These are phyloP conservation scores for Didymosphaeria variabile DNA, from an alignment of 2,329 filamentous ascomycete genomes.

Conservation along the genomic window DNA sequence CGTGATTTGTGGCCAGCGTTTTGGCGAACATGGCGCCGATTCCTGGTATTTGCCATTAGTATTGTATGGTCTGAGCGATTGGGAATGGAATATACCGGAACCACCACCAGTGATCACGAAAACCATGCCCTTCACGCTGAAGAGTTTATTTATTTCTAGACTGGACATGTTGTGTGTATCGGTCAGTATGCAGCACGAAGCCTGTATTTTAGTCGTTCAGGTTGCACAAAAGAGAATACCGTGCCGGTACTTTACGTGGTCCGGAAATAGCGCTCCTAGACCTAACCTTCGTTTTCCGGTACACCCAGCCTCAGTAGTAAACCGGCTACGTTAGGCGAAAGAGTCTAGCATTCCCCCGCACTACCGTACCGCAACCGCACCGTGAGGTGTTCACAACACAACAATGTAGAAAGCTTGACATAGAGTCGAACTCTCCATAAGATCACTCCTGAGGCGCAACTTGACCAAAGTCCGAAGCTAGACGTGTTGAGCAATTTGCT, in stretches of 20 bases:
- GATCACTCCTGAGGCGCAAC: no score
- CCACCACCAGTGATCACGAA: conserved; percentile 33
- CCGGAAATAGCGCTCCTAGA: not conserved
- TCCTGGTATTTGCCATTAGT: conserved; percentile 7
- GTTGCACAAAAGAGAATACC: not conserved
- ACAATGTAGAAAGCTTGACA: not conserved
- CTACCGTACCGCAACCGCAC: not conserved
- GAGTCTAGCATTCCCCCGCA: not conserved
- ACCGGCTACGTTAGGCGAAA: not conserved
- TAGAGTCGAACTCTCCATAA: no score
- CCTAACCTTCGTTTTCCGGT: not conserved
- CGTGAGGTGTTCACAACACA: not conserved
- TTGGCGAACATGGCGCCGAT: conserved; percentile 33
- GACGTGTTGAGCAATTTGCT: no score
- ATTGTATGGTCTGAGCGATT: not conserved
- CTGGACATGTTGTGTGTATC: conserved; percentile 20
- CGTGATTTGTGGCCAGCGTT: conserved; percentile 28
- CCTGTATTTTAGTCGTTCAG: not conserved
- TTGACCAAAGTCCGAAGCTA: no score
- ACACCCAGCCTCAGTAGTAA: not conserved
- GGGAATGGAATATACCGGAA: conserved; percentile 17
- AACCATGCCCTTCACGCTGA: conserved; percentile 29
- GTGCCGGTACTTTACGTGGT: not conserved
- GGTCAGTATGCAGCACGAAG: not conserved
- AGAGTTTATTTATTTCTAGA: conserved; percentile 21